phyloP scores from a whole-genome alignment of 192 early-diverging fungal species.

The Coemansia pectinata region DNA sequence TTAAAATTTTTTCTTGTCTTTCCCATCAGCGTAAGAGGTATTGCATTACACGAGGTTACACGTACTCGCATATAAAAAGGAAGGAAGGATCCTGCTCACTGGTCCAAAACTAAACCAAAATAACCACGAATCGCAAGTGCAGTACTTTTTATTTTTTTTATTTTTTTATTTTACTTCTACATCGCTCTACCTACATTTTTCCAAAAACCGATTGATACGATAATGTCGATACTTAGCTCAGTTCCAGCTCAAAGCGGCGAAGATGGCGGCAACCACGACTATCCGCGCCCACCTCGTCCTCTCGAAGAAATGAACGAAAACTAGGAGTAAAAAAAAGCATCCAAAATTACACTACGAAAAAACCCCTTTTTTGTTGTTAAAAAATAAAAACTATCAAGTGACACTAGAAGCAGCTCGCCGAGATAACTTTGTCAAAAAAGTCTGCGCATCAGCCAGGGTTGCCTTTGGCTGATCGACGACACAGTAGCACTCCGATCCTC shows the following conservation, averaged over 20 bases:
- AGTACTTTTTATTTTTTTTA: background rate
- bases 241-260: conserved; percentile 2
- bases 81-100: background rate
- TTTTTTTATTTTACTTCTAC: too few species aligned
- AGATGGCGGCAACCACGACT: conserved; percentile 16
- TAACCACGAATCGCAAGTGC: background rate
- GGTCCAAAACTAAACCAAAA: background rate
- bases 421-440: conserved; percentile 21
- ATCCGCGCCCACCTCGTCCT: conserved; percentile 21
- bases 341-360: background rate
- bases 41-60: background rate
- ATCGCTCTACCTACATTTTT: background rate
- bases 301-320: conserved; percentile 16
- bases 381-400: background rate
- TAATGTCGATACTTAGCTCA: background rate
- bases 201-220: background rate
- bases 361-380: background rate
- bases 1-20: background rate
- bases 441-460: conserved; percentile 46
- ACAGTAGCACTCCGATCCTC: conserved; percentile 19
- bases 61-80: background rate
- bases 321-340: background rate
- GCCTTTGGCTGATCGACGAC: conserved; percentile 51
- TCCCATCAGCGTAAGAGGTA: background rate
- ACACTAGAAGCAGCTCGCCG: conserved; percentile 8